Evolutionary conservation across 2,329 filamentous ascomycete genomes (phyloP).

Genomic region (Phyllosticta citrichinensis): DNA sequence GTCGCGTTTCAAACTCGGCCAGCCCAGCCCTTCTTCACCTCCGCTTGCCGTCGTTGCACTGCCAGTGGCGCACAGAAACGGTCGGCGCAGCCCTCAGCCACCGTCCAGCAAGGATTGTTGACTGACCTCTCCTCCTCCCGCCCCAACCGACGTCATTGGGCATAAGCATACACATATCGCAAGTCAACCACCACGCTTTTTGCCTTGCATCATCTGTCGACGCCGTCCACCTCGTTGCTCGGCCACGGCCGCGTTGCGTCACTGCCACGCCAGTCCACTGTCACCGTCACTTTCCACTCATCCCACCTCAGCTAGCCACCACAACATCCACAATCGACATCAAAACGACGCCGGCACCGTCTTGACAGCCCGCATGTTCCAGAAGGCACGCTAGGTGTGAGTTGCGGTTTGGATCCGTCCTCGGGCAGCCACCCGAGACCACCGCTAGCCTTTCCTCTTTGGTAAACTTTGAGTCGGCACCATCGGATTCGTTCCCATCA

Average conservation of each 20-base stretch:
- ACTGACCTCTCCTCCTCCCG: not conserved
- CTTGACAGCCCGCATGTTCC: not conserved
- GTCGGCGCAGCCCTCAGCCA: not conserved
- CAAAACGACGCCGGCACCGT: not conserved
- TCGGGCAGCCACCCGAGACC: not conserved
- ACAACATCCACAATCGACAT: not conserved
- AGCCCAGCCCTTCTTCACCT: not conserved
- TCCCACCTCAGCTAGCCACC: not conserved
- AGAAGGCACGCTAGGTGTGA: not conserved
- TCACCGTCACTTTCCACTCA: not conserved
- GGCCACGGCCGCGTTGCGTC: not conserved
- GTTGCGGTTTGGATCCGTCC: not conserved
- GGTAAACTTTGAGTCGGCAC: not conserved
- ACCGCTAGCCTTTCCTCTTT: not conserved
- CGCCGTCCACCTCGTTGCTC: not conserved
- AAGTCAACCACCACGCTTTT: not conserved
- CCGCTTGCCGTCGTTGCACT: not conserved
- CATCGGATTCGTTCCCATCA: not conserved
- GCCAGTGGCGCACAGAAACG: not conserved
- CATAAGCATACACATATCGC: not conserved
- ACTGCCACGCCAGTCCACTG: not conserved
- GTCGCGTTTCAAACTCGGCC: not conserved
- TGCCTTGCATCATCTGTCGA: not conserved
- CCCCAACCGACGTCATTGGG: not conserved
- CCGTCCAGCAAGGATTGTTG: not conserved